These are phyloP conservation scores for Endocalyx cinctus DNA, from an alignment of 2,329 filamentous ascomycete genomes.

Conservation along the genomic window DNA sequence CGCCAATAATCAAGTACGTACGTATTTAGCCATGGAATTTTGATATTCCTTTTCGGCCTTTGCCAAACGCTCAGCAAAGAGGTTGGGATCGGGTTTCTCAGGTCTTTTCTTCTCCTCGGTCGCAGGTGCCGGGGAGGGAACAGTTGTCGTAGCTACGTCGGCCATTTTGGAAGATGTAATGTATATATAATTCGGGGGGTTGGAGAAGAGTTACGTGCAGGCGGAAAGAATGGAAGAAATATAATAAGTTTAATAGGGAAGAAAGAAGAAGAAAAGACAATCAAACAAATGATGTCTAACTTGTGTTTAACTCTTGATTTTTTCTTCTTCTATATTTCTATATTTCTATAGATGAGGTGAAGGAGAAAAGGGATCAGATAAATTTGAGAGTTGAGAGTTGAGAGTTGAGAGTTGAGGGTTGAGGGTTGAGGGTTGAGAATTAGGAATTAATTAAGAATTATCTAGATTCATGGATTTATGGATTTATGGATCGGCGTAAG, in stretches of 20 bases:
- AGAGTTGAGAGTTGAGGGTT: too few species aligned
- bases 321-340: too few species aligned
- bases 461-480: too few species aligned
- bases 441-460: too few species aligned
- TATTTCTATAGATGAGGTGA: too few species aligned
- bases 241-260: constrained; percentile 9
- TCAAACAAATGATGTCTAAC: constrained; percentile 9
- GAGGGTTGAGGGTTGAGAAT: too few species aligned
- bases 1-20: constrained; percentile 17
- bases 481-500: too few species aligned
- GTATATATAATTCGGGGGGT: constrained; percentile 1
- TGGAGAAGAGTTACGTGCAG: constrained; percentile 2
- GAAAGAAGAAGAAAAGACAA: constrained; percentile 6
- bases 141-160: constrained; percentile 38
- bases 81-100: constrained; percentile 80
- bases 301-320: too few species aligned
- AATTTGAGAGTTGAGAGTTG: too few species aligned
- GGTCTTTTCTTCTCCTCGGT: constrained; percentile 55
- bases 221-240: constrained; percentile 2
- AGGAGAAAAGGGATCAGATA: too few species aligned
- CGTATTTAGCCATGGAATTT: constrained; percentile 60
- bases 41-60: constrained; percentile 85
- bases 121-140: constrained; percentile 42
- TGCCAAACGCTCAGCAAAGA: constrained; percentile 73
- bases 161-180: constrained; percentile 36